phyloP scores from a whole-genome alignment of 1,284 basidiomycete species.

The Coniferiporia sulphurascens region DNA sequence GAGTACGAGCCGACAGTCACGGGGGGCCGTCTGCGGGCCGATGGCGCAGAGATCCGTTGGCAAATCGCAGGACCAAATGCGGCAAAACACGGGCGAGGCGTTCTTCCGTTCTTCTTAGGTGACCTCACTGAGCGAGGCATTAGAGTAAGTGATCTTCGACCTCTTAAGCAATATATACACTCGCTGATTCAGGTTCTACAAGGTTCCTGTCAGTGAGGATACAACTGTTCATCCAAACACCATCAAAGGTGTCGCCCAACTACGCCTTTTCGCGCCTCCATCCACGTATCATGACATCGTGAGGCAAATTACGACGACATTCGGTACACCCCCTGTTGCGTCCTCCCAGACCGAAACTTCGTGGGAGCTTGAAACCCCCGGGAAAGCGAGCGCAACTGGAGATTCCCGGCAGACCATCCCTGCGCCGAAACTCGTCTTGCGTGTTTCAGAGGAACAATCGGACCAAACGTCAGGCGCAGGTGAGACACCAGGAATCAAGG shows the following conservation, averaged over 20 bases:
- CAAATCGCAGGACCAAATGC: slow-evolving; percentile 39
- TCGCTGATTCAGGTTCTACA: background rate
- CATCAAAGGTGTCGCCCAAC: slow-evolving; percentile 41
- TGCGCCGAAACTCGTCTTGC: slow-evolving; percentile 33
- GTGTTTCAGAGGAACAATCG: slow-evolving; percentile 30
- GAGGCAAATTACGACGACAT: slow-evolving; percentile 39
- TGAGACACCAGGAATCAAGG: slow-evolving; percentile 39
- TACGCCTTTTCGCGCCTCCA: slow-evolving; percentile 36
- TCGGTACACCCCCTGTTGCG: slow-evolving; percentile 37
- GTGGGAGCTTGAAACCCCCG: slow-evolving; percentile 36
- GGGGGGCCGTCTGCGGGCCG: slow-evolving; percentile 48
- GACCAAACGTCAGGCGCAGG: slow-evolving; percentile 33
- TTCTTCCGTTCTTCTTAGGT: slow-evolving; percentile 67
- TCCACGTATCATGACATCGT: slow-evolving; percentile 28
- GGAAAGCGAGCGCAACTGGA: slow-evolving; percentile 1
- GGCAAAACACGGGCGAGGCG: slow-evolving; percentile 27
- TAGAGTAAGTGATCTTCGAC: slow-evolving; percentile 41
- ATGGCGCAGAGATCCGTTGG: slow-evolving; percentile 55
- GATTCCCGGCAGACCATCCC: background rate
- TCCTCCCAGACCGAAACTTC: slow-evolving; percentile 19
- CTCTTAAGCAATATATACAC: background rate
- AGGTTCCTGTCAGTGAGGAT: slow-evolving; percentile 46
- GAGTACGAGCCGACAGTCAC: slow-evolving; percentile 38
- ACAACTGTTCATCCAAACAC: slow-evolving; percentile 46
- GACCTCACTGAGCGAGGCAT: slow-evolving; percentile 56